Evolutionary conservation across 2,329 filamentous ascomycete genomes (phyloP), one percentile per base, ranked within the genome.

Genomic region (Ilyonectria mors-panacis): DNA sequence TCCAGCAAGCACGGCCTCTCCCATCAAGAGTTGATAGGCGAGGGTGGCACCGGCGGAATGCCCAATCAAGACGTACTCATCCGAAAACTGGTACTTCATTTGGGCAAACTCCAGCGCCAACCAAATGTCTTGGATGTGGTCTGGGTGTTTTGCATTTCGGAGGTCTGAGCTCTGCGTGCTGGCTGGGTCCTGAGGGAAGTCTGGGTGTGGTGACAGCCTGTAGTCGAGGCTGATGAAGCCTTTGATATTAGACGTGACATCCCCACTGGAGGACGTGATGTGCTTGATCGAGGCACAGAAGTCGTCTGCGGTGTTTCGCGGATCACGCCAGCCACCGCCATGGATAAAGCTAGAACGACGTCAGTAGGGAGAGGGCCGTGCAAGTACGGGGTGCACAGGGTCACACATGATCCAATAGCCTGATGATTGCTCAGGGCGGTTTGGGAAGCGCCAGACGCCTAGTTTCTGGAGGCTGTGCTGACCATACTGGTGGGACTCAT

Each of bases 141-240:
- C 84, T 0, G 90, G 90, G 72, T 92, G 89, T 48, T 76, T 76
- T 4, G 86, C 88, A 53, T 80, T 81, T 23, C 86, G 82, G 17
- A 78, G 72, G 60, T 80, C 77, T 2, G 65, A 57, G 9, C 50
- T 67, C 19, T 76, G 74, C 15, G 75, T 78, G 15, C 61, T 66
- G 23, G 65, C 53, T 30, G 77, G 67, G 54, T 78, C 76, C 54
- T 82, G 80, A 15, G 85, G 84, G 35, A 81, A 78, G 28, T 81
- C 81, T 4, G 87, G 85, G 55, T 85, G 76, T 5, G 86, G 83
- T 0, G 88, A 89, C 63, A 92, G 86, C 9, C 89, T 84, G 80
- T 92, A 92, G 74, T 90, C 87, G 63, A 92, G 80, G 50, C 89
- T 91, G 30, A 89, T 87, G 75, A 93, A 88, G 66, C 87, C 91